phyloP scores from a whole-genome alignment of 768 basidiomycete species.

The Russula sp. region DNA sequence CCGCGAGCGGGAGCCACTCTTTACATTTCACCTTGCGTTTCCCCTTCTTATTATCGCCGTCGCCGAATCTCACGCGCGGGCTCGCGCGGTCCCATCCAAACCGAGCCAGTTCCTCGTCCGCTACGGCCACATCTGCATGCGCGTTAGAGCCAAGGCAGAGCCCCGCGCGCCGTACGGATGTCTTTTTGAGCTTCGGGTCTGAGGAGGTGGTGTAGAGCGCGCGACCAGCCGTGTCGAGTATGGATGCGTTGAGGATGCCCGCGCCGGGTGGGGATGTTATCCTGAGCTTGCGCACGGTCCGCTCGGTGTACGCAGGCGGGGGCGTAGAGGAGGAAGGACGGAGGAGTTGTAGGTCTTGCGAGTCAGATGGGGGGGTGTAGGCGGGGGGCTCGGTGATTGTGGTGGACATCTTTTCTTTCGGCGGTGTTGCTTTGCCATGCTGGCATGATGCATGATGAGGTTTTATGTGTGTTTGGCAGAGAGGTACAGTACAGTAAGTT shows the following conservation, averaged over 20 bases:
- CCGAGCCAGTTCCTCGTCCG: not conserved
- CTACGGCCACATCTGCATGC: not conserved
- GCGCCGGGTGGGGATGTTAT: no score
- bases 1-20: conserved; percentile 12
- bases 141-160: not conserved
- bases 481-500: no score
- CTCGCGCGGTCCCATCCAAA: conserved; percentile 17
- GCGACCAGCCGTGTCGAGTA: no score
- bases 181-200: no score
- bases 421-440: no score
- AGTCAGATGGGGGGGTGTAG: not conserved
- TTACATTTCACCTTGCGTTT: conserved; percentile 14
- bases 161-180: no score
- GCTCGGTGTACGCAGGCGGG: not conserved
- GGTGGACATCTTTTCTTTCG: not conserved
- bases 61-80: conserved; percentile 8
- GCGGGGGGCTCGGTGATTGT: conserved; percentile 1
- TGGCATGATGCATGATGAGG: not conserved
- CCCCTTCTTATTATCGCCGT: conserved; percentile 1
- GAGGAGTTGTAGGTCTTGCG: conserved; percentile 1
- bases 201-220: no score
- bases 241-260: no score
- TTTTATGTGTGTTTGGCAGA: not conserved
- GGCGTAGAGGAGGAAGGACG: conserved; percentile 12
- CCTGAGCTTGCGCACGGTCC: no score